A percentile compares a stretch with the other conserved stretches of the same genome.
These are phyloP conservation scores for Colletotrichum chrysophilum DNA, from an alignment of 2,329 filamentous ascomycete species.

Conservation along the genomic window DNA sequence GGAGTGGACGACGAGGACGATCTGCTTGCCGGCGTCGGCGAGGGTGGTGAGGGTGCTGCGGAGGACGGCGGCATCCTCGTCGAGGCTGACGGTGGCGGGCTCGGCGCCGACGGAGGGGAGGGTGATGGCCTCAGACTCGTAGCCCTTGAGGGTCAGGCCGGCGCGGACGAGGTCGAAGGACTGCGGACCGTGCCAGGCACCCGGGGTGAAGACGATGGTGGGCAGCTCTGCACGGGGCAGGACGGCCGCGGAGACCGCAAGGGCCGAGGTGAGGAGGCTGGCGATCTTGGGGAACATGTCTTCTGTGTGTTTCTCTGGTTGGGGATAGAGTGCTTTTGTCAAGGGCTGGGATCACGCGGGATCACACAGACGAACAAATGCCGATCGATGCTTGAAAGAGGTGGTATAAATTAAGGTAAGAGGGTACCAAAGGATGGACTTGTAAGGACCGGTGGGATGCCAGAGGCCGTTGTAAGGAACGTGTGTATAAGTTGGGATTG, in stretches of 20 bases:
- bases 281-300: constrained; percentile 4
- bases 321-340: background rate
- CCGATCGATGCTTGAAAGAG: background rate
- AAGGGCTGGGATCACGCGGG: background rate
- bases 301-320: background rate
- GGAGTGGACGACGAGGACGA: constrained; percentile 47
- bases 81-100: constrained; percentile 27
- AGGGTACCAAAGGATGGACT: background rate
- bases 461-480: background rate
- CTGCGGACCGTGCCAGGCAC: constrained; percentile 40
- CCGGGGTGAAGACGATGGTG: constrained; percentile 41
- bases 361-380: background rate
- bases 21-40: constrained; percentile 39
- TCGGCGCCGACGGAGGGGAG: constrained; percentile 37
- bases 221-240: background rate
- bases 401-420: background rate
- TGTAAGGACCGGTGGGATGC: background rate
- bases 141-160: constrained; percentile 35
- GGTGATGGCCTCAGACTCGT: constrained; percentile 32
- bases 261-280: background rate
- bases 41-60: constrained; percentile 31
- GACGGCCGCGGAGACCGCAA: constrained; percentile 2
- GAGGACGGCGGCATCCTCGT: constrained; percentile 36
- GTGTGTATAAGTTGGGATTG: background rate
- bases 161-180: constrained; percentile 33